phyloP scores from a whole-genome alignment of 2,329 filamentous ascomycete species.

The Madurella mycetomatis region DNA sequence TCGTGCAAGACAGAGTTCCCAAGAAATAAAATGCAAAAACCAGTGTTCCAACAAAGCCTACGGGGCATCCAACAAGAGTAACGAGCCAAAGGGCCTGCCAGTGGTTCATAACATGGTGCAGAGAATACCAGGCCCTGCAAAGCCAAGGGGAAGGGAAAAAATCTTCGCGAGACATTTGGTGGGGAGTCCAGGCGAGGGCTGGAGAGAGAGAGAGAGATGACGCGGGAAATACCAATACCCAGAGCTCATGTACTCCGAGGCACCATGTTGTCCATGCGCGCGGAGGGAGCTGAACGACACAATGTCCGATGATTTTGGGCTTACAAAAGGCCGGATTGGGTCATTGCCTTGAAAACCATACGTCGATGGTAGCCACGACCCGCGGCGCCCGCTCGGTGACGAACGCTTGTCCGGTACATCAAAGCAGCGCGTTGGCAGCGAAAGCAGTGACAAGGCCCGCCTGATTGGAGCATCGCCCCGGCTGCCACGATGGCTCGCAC shows the following conservation, averaged over 20 bases:
- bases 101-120: slow-evolving; percentile 25
- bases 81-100: slow-evolving; percentile 8
- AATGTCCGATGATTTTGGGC: neutral
- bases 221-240: neutral
- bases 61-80: slow-evolving; percentile 12
- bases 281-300: neutral
- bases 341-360: neutral
- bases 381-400: neutral
- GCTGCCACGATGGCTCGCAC: slow-evolving; percentile 14
- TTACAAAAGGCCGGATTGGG: slow-evolving; percentile 1
- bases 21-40: slow-evolving; percentile 21
- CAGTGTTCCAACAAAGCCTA: slow-evolving; percentile 6
- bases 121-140: slow-evolving; percentile 2
- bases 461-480: slow-evolving; percentile 13
- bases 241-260: neutral
- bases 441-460: neutral
- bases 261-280: neutral
- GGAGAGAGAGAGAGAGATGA: neutral
- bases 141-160: neutral
- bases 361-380: slow-evolving; percentile 7
- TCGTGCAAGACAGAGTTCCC: slow-evolving; percentile 18
- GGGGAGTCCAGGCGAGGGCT: neutral
- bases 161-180: neutral
- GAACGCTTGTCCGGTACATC: slow-evolving; percentile 6
- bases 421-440: slow-evolving; percentile 2